phyloP scores from a whole-genome alignment of 148 eudicot species.

The Rhododendron ferrugineum region DNA sequence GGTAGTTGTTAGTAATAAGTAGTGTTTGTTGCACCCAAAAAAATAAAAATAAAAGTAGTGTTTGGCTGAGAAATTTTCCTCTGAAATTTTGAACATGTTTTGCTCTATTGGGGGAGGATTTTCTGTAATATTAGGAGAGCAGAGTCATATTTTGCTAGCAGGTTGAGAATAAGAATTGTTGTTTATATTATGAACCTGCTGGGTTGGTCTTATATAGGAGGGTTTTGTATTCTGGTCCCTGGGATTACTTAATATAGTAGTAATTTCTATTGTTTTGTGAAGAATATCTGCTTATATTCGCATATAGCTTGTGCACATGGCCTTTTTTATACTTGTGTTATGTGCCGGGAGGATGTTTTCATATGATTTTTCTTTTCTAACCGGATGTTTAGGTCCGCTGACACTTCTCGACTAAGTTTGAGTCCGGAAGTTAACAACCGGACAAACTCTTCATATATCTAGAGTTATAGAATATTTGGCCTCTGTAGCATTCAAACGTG shows the following conservation, averaged over 20 bases:
- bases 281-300: not conserved
- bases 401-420: too few relatives aligned
- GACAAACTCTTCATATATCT: too few relatives aligned
- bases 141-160: not conserved
- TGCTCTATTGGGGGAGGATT: not conserved
- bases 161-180: not conserved
- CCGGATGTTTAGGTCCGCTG: too few relatives aligned
- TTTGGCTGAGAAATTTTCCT: not conserved
- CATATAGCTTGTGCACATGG: not conserved
- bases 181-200: not conserved
- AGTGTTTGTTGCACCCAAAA: too few relatives aligned
- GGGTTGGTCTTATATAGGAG: not conserved
- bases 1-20: not conserved
- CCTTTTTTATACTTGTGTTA: not conserved
- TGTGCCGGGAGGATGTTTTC: not conserved
- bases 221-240: not conserved
- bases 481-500: too few relatives aligned
- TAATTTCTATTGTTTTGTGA: not conserved
- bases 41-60: too few relatives aligned
- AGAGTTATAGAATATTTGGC: too few relatives aligned
- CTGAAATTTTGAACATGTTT: slow-evolving; percentile 1
- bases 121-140: not conserved
- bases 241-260: not conserved
- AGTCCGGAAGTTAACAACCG: too few relatives aligned
- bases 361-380: not conserved